A percentile compares a stretch with the other conserved stretches of the same genome.
phyloP scores from a whole-genome alignment of 2,329 filamentous ascomycete genomes.

The Cytospora paraplurivora region DNA sequence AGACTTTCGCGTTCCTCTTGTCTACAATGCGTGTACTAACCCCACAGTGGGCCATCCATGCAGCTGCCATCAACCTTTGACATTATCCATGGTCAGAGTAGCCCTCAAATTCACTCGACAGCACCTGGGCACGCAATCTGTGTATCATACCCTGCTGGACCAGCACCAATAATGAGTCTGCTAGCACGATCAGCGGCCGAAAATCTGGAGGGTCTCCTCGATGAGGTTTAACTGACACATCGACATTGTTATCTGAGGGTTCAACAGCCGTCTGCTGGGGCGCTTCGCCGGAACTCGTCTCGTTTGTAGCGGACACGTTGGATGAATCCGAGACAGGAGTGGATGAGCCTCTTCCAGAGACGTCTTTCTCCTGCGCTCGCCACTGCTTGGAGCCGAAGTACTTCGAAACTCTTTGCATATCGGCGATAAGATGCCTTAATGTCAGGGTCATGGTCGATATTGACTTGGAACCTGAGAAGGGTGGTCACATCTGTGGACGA shows the following conservation, averaged over 20 bases:
- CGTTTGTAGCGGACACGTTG: background rate
- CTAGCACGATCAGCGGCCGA: background rate
- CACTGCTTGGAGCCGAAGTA: background rate
- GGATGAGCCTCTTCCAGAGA: background rate
- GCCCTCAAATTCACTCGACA: constrained; percentile 8
- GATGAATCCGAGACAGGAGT: background rate
- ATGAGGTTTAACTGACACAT: constrained; percentile 16
- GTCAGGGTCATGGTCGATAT: background rate
- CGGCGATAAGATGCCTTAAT: background rate
- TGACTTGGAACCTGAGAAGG: background rate
- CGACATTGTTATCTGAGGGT: constrained; percentile 3
- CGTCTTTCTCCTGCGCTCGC: background rate
- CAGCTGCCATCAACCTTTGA: constrained; percentile 44
- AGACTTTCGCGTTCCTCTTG: constrained; percentile 44
- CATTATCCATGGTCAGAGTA: background rate
- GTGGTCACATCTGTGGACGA: background rate
- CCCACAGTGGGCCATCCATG: constrained; percentile 46
- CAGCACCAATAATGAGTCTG: constrained; percentile 36
- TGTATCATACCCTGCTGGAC: constrained; percentile 36
- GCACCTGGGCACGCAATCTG: too few species aligned
- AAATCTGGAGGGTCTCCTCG: background rate
- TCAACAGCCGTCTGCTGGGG: background rate
- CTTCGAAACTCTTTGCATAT: background rate
- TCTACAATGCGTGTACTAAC: constrained; percentile 48
- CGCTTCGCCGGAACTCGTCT: constrained; percentile 1